Evolutionary conservation across 2,329 filamentous ascomycete genomes (phyloP), one percentile per base, ranked within the genome.

Genomic region (Colletotrichum magnum): DNA sequence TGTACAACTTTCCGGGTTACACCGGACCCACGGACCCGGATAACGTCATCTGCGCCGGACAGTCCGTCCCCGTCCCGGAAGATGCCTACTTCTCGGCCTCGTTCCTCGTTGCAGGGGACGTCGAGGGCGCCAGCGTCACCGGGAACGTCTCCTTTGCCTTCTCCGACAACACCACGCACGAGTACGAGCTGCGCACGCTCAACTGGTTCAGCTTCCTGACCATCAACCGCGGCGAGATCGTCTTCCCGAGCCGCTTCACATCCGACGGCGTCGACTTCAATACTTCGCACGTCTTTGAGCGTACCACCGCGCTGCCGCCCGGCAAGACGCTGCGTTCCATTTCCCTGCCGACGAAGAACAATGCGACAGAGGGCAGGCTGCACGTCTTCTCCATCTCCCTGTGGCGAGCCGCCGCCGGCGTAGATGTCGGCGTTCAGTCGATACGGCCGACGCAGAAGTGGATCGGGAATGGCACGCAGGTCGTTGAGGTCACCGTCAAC

Each of bases 191-290:
- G 41, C 81, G 83, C n/a, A 79, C 79, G 1, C 78, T 81, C 36
- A 79, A 81, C 5, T 86, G 80, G 77, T 84, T 78, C 74, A 81
- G 77, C 57, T 84, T 80, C 72, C 73, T 85, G 58, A 81, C 82
- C 10, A 80, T 85, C 70, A 81, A 83, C 59, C 79, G 80, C 15
- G 85, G 85, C 52, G 82, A 85, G 62, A 77, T 87, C 63, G 78
- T 84, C 26, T 81, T 81, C 60, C 82, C 83, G 0, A 77, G 74
- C 61, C 80, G 81, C 51, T 85, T 79, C 72, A 84, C 82, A 0
- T 43, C 72, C 3, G 78, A 79, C 48, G 77, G 78, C 26, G 81
- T 79, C 4, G 82, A 84, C 72, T 80, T 78, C 71, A 85, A 85
- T 70, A 79, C 76, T 3, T 78, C 79, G 5, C 80, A 84, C 71